Base-by-base conservation (phyloP, 2,329 filamentous ascomycete genomes). In the Trichoderma koningii region DNA sequence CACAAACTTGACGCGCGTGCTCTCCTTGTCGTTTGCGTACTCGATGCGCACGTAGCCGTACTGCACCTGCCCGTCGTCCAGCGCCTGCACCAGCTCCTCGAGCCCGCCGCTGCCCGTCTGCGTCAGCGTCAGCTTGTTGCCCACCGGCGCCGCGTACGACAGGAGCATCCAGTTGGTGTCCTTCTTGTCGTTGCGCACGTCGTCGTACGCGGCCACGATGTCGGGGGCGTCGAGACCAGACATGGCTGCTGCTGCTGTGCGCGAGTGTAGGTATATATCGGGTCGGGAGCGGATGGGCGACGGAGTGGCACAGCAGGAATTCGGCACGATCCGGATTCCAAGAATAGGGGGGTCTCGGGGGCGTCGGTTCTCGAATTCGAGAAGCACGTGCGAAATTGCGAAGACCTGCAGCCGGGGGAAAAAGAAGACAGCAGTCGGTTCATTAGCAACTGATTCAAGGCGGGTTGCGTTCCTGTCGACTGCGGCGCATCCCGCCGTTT, bases 21-120 rank as follows among this genome's bases (percentile, higher is more conserved):
- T 86, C 79, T 91, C 88, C 69, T 85, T 85, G 75, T 91, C 88
- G 78, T 90, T 90, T 73, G 87, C 87, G 75, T 90, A 86, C 79
- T 89, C 86, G 74, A 89, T 79, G 34, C 86, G 84, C 70, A 80
- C 84, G 77, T 89, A 89, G 63, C 81, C 87, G 78, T 89, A 90
- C 75, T 88, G 85, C 63, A 87, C 87, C 76, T 88, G 81, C 42
- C 73, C 72, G 71, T 86, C 81, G 73, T 87, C 86, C 12, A 90
- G 79, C 68, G 79, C 76, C 38, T 71, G 71, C n/a, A 80, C 78
- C 67, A 90, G 80, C 77, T 89, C 87, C 9, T 76, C 66, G 14
- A 90, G 78, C 14, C 87, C 87, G 59, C 88, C 88, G 2, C 75
- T 81, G 63, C 88, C 88, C 30, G 85, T 89, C 65, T 76, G 76